These are phyloP conservation scores for Gynandropsis gynandra DNA, from an alignment of 345 rosid genomes.

Conservation along the genomic window DNA sequence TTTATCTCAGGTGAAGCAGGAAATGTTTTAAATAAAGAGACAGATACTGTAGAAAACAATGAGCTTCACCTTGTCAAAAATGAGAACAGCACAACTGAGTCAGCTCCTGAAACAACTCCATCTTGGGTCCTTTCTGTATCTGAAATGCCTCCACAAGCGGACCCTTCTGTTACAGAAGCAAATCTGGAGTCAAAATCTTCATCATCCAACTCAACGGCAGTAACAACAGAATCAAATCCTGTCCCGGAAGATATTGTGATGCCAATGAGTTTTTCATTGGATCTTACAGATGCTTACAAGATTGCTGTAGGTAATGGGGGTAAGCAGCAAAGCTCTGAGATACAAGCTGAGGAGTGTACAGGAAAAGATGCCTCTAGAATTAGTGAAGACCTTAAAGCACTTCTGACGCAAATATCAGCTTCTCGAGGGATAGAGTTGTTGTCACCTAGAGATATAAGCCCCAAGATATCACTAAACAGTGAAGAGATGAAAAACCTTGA, in stretches of 20 bases:
- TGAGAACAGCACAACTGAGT: slow-evolving; percentile 25
- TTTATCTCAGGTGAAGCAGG: slow-evolving; percentile 33
- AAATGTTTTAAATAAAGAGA: slow-evolving; percentile 26
- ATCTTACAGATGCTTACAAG: slow-evolving; percentile 84
- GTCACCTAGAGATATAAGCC: slow-evolving; percentile 47
- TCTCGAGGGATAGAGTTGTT: slow-evolving; percentile 55
- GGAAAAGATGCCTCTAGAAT: slow-evolving; percentile 66
- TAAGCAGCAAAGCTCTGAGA: slow-evolving; percentile 46
- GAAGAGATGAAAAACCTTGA: slow-evolving; percentile 41
- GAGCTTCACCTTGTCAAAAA: slow-evolving; percentile 21
- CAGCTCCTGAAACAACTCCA: slow-evolving; percentile 27
- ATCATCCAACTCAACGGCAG: slow-evolving; percentile 30
- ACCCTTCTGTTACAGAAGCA: slow-evolving; percentile 16
- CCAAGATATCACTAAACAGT: slow-evolving; percentile 38
- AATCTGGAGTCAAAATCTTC: slow-evolving; percentile 22
- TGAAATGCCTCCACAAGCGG: slow-evolving; percentile 10
- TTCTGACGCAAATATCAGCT: slow-evolving; percentile 69
- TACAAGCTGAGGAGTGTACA: slow-evolving; percentile 51
- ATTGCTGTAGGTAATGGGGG: slow-evolving; percentile 52
- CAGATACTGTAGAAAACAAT: slow-evolving; percentile 18
- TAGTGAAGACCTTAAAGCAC: slow-evolving; percentile 59
- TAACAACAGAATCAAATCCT: slow-evolving; percentile 33
- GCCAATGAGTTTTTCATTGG: slow-evolving; percentile 36
- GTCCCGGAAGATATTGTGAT: slow-evolving; percentile 29
- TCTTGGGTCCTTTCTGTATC: slow-evolving; percentile 31